phyloP scores from a whole-genome alignment of 2,329 filamentous ascomycete species.

The Neonectria punicea region DNA sequence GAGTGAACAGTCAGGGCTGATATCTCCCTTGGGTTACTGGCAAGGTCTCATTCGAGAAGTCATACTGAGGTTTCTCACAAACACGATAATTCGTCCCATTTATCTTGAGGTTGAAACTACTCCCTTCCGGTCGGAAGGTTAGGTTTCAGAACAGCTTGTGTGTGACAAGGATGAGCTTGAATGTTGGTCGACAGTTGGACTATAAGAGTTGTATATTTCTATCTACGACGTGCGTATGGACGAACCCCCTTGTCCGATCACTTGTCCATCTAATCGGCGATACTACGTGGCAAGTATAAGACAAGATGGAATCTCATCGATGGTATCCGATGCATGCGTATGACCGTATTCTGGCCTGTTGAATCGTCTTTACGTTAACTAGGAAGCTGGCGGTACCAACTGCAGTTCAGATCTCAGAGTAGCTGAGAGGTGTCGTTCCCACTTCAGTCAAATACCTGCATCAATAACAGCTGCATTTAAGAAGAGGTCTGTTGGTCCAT shows the following conservation, averaged over 20 bases:
- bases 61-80: neutral
- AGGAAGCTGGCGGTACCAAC: neutral
- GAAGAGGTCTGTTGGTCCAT: neutral
- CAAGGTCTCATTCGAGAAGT: neutral
- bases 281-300: neutral
- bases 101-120: neutral
- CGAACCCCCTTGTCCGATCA: neutral
- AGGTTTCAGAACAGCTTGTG: neutral
- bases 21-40: neutral
- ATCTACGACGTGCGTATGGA: neutral
- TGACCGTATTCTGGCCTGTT: neutral
- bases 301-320: neutral
- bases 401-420: neutral
- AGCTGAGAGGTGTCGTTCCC: neutral
- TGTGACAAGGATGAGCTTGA: neutral
- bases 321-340: neutral
- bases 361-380: neutral
- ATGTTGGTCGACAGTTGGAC: neutral
- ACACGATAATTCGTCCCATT: neutral
- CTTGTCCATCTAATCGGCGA: neutral
- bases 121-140: too few species aligned
- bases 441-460: neutral
- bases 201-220: neutral
- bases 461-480: neutral
- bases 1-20: neutral